Evolutionary conservation across 129 eudicot species (phyloP).

Genomic region (Artemisia annua): DNA sequence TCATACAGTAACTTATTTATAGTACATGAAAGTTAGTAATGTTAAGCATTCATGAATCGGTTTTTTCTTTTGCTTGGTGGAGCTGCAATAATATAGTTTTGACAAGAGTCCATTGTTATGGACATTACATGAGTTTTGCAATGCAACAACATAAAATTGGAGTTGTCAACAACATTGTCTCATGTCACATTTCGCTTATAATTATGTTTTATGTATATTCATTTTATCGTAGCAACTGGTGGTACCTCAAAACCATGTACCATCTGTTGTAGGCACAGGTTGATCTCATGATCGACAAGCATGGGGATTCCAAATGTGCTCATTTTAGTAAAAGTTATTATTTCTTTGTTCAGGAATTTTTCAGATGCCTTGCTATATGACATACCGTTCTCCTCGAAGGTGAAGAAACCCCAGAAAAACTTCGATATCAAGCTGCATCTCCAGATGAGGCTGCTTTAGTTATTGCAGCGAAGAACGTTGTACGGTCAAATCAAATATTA

Average conservation of each 20-base stretch:
- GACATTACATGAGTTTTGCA: background rate
- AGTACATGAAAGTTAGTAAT: background rate
- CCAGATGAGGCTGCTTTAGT: slow-evolving; percentile 99
- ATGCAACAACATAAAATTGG: background rate
- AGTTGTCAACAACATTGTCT: background rate
- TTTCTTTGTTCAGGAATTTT: slow-evolving; percentile 69
- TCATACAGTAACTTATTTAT: background rate
- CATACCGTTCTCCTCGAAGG: slow-evolving; percentile 99
- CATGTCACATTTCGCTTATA: background rate
- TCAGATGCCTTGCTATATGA: slow-evolving; percentile 99
- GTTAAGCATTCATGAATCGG: slow-evolving; percentile 5
- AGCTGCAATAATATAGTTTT: background rate
- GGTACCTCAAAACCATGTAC: slow-evolving; percentile 16
- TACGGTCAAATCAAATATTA: background rate
- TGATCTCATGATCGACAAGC: slow-evolving; percentile 8
- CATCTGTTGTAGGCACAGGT: background rate
- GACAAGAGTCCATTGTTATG: background rate
- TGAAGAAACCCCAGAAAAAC: slow-evolving; percentile 90
- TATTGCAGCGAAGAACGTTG: slow-evolving; percentile 83
- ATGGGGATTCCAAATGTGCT: background rate
- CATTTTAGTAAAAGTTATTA: slow-evolving; percentile 12
- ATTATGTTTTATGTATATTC: background rate
- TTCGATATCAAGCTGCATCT: slow-evolving; percentile 95
- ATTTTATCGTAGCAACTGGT: slow-evolving; percentile 2
- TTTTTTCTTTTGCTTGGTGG: background rate